Percentiles rank a stretch among this genome's conserved stretches.
Evolutionary conservation across 1,284 basidiomycete genomes (phyloP).

Genomic region (Anthracocystis walkeri): DNA sequence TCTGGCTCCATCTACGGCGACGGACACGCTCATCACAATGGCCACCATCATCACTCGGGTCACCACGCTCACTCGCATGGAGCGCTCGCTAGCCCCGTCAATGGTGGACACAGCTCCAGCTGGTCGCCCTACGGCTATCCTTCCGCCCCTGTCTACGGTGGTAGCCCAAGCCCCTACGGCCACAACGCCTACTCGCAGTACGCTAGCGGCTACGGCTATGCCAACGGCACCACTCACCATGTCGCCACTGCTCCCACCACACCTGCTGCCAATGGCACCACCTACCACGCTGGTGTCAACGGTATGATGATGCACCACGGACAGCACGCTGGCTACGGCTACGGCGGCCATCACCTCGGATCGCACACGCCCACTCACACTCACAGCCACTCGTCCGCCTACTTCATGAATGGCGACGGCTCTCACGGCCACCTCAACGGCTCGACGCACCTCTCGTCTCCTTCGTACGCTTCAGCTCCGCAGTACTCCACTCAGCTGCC

Average conservation of each 20-base stretch:
- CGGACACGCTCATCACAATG: constrained; percentile 38
- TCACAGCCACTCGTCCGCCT: constrained; percentile 50
- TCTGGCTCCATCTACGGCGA: constrained; percentile 54
- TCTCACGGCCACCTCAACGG: constrained; percentile 54
- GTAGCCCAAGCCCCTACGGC: constrained; percentile 51
- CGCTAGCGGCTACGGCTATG: constrained; percentile 50
- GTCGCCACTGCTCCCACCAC: constrained; percentile 49
- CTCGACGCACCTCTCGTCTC: constrained; percentile 51
- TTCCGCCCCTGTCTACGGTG: constrained; percentile 48
- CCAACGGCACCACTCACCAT: constrained; percentile 44
- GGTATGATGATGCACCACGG: constrained; percentile 60
- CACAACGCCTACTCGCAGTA: constrained; percentile 57
- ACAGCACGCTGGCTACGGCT: constrained; percentile 51
- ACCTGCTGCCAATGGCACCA: constrained; percentile 40
- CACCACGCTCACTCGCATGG: constrained; percentile 46
- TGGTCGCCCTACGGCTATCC: constrained; percentile 57
- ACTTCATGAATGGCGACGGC: constrained; percentile 55
- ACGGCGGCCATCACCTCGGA: constrained; percentile 48
- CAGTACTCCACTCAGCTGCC: constrained; percentile 66
- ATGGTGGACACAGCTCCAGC: constrained; percentile 49
- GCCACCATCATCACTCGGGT: constrained; percentile 46
- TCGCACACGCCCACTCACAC: constrained; percentile 52
- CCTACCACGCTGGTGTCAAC: constrained; percentile 46
- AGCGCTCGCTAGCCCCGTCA: constrained; percentile 47
- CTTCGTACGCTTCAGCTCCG: constrained; percentile 60